Evolutionary conservation across 2,329 filamentous ascomycete genomes (phyloP).

Genomic region (Colletotrichum theobromicola): DNA sequence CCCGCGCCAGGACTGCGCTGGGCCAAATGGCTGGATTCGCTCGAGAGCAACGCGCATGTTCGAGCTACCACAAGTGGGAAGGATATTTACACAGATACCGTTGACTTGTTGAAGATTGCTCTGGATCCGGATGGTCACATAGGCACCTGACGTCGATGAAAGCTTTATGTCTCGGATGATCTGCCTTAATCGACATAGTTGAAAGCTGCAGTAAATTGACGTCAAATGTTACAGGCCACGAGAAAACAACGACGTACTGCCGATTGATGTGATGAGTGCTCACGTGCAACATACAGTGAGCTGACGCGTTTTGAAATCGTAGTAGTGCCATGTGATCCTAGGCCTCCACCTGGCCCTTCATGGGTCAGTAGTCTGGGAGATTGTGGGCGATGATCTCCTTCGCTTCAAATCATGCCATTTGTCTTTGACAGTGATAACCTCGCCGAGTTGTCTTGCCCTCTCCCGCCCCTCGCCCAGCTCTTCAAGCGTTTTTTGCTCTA

Average conservation of each 20-base stretch:
- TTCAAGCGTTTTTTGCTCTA: slow-evolving; percentile 54
- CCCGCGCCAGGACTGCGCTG: slow-evolving; percentile 66
- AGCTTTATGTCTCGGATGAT: not conserved
- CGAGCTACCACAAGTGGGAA: slow-evolving; percentile 71
- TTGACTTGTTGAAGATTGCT: slow-evolving; percentile 50
- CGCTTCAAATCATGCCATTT: slow-evolving; percentile 46
- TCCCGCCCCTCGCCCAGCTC: slow-evolving; percentile 55
- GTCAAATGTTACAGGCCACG: not conserved
- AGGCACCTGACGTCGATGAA: not conserved
- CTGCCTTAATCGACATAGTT: not conserved
- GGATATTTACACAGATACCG: slow-evolving; percentile 58
- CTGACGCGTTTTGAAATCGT: not conserved
- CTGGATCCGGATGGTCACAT: slow-evolving; percentile 2
- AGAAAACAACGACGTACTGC: not conserved
- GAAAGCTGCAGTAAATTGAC: not conserved
- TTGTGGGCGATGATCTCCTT: slow-evolving; percentile 26
- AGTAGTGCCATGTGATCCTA: not conserved
- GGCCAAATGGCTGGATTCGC: slow-evolving; percentile 72
- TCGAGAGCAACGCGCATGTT: slow-evolving; percentile 68
- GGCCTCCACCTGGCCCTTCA: not conserved
- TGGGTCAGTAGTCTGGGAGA: not conserved
- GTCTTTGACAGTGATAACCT: slow-evolving; percentile 47
- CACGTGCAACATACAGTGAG: not conserved
- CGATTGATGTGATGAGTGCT: not conserved
- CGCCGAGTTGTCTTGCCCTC: slow-evolving; percentile 47